Base-by-base conservation (phyloP, 2,329 filamentous ascomycete species). In the Coniella vitis region DNA sequence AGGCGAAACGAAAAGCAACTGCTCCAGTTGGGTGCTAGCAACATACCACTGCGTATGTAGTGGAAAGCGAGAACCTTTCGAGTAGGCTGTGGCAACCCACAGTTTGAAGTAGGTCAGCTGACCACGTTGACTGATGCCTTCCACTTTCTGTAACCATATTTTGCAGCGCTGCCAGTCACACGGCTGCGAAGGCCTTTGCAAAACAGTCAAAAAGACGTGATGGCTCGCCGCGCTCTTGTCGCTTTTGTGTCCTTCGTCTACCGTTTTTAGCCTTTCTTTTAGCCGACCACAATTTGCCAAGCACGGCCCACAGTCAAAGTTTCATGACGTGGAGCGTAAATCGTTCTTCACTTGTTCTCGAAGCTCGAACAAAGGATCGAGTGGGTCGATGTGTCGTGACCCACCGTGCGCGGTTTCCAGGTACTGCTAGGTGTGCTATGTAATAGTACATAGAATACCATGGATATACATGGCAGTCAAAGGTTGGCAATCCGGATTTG, bases 261-360 rank as follows among this genome's bases (percentile, higher is more conserved):
- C 31, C 38, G 14, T 38, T 29, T 34, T 29, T 34, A 50, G 35
- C 39, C 17, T 37, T 37, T 45, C 36, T 32, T 14, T 48, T 39
- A 34, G 22, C 10, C 17, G 25, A 34, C 29, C 37, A 20, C 35
- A 44, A 53, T 51, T 29, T 29, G 25, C 51, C 35, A n/a, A 38
- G 42, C n/a, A 39, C 34, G 38, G 35, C 34, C 50, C 48, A 51
- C 44, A 48, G 43, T 53, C 43, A 21, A 32, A n/a, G 42, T 34
- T 29, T 34, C 38, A 45, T 40, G 7, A 29, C 37, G 51, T 51
- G 51, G 51, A 38, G 48, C 45, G 45, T 13, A 16, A 34, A 51
- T 29, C 48, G 31, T 50, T 47, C 49, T 45, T 50, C n/a, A 45
- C 35, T 44, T 53, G 43, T 53, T 53, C 51, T 53, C 51, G 51